A percentile compares a stretch with the other conserved stretches of the same genome.
These are phyloP conservation scores for Tephrocybe sp. DNA, from an alignment of 768 basidiomycete species.

Conservation along the genomic window DNA sequence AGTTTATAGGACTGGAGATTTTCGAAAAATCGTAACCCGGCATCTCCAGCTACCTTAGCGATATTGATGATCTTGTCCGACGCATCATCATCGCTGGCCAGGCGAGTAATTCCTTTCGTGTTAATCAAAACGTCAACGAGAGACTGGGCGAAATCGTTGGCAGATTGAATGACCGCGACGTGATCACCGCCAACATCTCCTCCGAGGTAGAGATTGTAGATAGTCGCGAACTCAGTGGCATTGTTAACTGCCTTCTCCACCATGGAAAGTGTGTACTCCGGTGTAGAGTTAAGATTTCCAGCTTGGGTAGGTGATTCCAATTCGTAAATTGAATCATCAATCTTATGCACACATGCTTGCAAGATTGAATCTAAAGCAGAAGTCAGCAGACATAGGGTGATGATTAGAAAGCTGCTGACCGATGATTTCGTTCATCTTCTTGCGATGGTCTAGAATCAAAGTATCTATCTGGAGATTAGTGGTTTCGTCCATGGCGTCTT, in stretches of 20 bases:
- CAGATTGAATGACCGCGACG: constrained; percentile 96
- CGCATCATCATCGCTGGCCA: constrained; percentile 88
- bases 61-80: constrained; percentile 86
- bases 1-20: constrained; percentile 96
- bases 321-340: constrained; percentile 97
- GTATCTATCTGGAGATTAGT: constrained; percentile 98
- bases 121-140: constrained; percentile 90
- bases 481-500: constrained; percentile 83
- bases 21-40: constrained; percentile 89
- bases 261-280: constrained; percentile 97
- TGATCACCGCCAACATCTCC: constrained; percentile 90
- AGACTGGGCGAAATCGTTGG: constrained; percentile 95
- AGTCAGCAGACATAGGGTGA: constrained; percentile 13
- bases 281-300: constrained; percentile 96
- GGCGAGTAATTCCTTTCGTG: constrained; percentile 93
- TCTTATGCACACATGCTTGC: constrained; percentile 94
- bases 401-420: constrained; percentile 41
- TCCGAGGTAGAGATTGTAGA: constrained; percentile 88
- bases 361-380: constrained; percentile 83
- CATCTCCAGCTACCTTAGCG: constrained; percentile 85
- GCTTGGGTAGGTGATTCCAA: constrained; percentile 94
- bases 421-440: constrained; percentile 97
- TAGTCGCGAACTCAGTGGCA: constrained; percentile 93
- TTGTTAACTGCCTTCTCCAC: constrained; percentile 96
- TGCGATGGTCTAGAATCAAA: constrained; percentile 93